Conservation (phyloP, 2,329 filamentous ascomycete genomes). For the Rasamsonia emersonii region DNA sequence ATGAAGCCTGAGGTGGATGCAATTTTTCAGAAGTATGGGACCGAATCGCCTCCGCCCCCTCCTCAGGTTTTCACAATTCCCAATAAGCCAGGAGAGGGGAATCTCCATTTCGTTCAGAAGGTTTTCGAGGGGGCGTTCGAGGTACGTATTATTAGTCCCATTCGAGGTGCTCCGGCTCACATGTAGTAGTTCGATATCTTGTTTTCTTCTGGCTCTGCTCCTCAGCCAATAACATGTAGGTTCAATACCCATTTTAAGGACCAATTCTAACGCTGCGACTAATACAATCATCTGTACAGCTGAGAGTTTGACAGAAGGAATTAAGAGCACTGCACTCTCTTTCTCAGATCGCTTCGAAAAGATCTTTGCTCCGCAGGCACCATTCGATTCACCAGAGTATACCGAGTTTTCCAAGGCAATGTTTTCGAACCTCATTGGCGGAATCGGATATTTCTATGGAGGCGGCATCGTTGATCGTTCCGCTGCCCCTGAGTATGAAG, state of each 20-base stretch:
- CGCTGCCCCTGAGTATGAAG: slow-evolving; percentile 85
- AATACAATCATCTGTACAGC: slow-evolving; percentile 19
- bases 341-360: slow-evolving; percentile 69
- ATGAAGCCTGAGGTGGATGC: slow-evolving; percentile 57
- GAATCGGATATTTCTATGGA: slow-evolving; percentile 92
- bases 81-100: slow-evolving; percentile 55
- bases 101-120: slow-evolving; percentile 84
- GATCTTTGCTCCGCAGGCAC: slow-evolving; percentile 63
- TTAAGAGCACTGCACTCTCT: slow-evolving; percentile 54
- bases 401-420: slow-evolving; percentile 75
- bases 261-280: slow-evolving; percentile 2
- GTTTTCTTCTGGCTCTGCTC: slow-evolving; percentile 69
- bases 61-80: slow-evolving; percentile 75
- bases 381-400: slow-evolving; percentile 67
- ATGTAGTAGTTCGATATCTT: slow-evolving; percentile 68
- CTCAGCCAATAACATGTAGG: slow-evolving; percentile 44
- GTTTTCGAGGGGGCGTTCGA: slow-evolving; percentile 82
- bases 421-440: slow-evolving; percentile 88
- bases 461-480: slow-evolving; percentile 83
- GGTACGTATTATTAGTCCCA: slow-evolving; percentile 21
- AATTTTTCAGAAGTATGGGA: slow-evolving; percentile 50
- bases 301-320: slow-evolving; percentile 61
- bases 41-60: slow-evolving; percentile 66
- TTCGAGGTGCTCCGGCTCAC: slow-evolving; percentile 3
- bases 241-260: background rate